A percentile compares a stretch with the other conserved stretches of the same genome.
phyloP scores from a whole-genome alignment of 2,329 filamentous ascomycete species.

The Penicillium sclerotigenum region DNA sequence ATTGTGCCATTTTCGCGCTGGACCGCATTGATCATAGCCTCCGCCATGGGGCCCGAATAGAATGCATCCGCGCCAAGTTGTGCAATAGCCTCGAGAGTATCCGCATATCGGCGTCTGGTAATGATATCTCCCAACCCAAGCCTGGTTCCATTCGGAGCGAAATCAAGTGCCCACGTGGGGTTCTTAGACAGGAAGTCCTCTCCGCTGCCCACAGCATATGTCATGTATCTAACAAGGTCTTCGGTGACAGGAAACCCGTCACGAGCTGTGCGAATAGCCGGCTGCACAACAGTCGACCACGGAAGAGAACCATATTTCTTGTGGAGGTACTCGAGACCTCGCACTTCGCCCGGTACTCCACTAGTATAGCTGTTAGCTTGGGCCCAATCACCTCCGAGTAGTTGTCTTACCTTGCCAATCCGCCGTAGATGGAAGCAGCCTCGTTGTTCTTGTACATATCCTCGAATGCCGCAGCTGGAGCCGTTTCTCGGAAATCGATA shows the following conservation, averaged over 20 bases:
- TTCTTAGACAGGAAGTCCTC: conserved; percentile 71
- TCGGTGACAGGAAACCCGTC: conserved; percentile 69
- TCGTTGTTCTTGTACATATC: conserved; percentile 80
- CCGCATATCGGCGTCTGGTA: conserved; percentile 74
- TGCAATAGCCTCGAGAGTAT: conserved; percentile 76
- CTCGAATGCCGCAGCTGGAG: conserved; percentile 74
- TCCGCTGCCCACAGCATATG: conserved; percentile 45
- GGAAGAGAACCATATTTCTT: conserved; percentile 57
- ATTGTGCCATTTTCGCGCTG: conserved; percentile 74
- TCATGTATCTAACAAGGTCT: conserved; percentile 74
- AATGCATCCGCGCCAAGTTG: conserved; percentile 69
- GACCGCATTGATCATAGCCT: conserved; percentile 68
- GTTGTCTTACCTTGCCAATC: conserved; percentile 57
- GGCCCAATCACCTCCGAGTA: too few species aligned
- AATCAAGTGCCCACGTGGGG: conserved; percentile 79
- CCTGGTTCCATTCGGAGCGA: conserved; percentile 76
- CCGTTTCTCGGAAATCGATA: conserved; percentile 86
- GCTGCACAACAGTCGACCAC: conserved; percentile 69
- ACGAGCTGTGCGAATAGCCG: conserved; percentile 70
- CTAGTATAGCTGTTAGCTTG: conserved; percentile 32
- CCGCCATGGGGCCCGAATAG: conserved; percentile 69
- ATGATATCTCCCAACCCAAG: conserved; percentile 72
- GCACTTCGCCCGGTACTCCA: conserved; percentile 59
- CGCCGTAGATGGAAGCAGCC: conserved; percentile 65
- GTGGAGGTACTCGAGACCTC: conserved; percentile 77